Conservation (phyloP, 2,329 filamentous ascomycete genomes). For the Ophiostoma triangulosporum region DNA sequence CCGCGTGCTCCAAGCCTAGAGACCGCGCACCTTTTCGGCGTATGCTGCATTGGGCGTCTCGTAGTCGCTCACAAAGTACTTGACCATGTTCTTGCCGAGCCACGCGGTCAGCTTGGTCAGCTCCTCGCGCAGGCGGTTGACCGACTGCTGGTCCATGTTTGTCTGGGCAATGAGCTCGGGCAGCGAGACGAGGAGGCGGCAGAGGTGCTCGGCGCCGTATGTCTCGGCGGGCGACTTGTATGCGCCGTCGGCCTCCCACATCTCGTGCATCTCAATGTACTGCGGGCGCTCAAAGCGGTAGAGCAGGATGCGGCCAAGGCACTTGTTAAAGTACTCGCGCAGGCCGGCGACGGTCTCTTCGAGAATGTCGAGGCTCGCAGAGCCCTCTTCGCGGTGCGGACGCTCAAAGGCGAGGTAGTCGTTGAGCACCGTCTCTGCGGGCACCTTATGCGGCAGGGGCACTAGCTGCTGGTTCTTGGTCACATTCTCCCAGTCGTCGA, state of each 20-base stretch:
- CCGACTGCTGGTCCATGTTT: slow-evolving; percentile 91
- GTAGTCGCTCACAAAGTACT: slow-evolving; percentile 68
- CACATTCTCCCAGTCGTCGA: slow-evolving; percentile 98
- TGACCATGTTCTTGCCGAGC: slow-evolving; percentile 62
- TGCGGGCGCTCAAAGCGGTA: slow-evolving; percentile 88
- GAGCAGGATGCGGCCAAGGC: slow-evolving; percentile 73
- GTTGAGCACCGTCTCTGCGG: slow-evolving; percentile 65
- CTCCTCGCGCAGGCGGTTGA: slow-evolving; percentile 76
- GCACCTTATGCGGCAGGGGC: slow-evolving; percentile 61
- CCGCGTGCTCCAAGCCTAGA: too few species aligned
- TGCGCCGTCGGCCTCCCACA: slow-evolving; percentile 43
- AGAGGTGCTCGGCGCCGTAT: slow-evolving; percentile 86
- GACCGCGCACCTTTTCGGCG: slow-evolving; percentile 37
- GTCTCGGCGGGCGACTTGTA: slow-evolving; percentile 62
- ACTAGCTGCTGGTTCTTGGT: slow-evolving; percentile 91
- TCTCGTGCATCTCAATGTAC: slow-evolving; percentile 63
- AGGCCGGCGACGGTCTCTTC: slow-evolving; percentile 80
- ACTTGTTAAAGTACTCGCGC: slow-evolving; percentile 88
- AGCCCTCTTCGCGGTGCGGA: slow-evolving; percentile 48
- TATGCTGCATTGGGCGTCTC: slow-evolving; percentile 61
- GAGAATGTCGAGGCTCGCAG: slow-evolving; percentile 68
- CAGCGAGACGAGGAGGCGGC: slow-evolving; percentile 75
- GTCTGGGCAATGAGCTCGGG: slow-evolving; percentile 93
- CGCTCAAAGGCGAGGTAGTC: slow-evolving; percentile 65
- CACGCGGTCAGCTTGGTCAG: slow-evolving; percentile 74